A percentile compares a stretch with the other conserved stretches of the same genome.
phyloP scores from a whole-genome alignment of 2,329 filamentous ascomycete species.

The Fusarium anguioides region DNA sequence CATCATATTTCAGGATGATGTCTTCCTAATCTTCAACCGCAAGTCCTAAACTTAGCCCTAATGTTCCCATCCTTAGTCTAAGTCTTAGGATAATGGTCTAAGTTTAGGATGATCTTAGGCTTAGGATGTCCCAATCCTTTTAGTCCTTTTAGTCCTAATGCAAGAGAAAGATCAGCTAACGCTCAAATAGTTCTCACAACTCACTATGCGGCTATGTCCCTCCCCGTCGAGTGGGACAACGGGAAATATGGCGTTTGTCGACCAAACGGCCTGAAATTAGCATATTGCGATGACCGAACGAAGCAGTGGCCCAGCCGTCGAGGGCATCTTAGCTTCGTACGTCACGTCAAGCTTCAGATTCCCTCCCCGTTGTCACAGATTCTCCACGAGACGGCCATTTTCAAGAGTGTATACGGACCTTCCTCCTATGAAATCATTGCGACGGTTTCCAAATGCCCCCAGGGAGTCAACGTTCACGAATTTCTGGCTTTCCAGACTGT shows the following conservation, averaged over 20 bases:
- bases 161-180: neutral
- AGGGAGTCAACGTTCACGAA: conserved; percentile 62
- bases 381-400: conserved; percentile 25
- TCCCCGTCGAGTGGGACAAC: conserved; percentile 47
- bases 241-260: conserved; percentile 40
- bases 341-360: conserved; percentile 35
- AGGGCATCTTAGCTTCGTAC: conserved; percentile 29
- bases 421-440: conserved; percentile 67
- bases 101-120: too few relatives aligned
- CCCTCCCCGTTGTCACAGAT: conserved; percentile 34
- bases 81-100: neutral
- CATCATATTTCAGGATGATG: neutral
- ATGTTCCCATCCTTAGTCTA: neutral
- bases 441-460: conserved; percentile 61
- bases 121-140: too few relatives aligned
- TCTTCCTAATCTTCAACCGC: neutral
- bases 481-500: conserved; percentile 64
- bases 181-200: conserved; percentile 40
- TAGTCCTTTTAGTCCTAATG: neutral
- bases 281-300: conserved; percentile 28
- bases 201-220: conserved; percentile 42
- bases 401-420: conserved; percentile 51
- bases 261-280: conserved; percentile 40
- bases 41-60: neutral
- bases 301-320: conserved; percentile 36